A percentile compares a stretch with the other conserved stretches of the same genome.
These are phyloP conservation scores for Lactarius tabidus DNA, from an alignment of 768 basidiomycete genomes.

Conservation along the genomic window DNA sequence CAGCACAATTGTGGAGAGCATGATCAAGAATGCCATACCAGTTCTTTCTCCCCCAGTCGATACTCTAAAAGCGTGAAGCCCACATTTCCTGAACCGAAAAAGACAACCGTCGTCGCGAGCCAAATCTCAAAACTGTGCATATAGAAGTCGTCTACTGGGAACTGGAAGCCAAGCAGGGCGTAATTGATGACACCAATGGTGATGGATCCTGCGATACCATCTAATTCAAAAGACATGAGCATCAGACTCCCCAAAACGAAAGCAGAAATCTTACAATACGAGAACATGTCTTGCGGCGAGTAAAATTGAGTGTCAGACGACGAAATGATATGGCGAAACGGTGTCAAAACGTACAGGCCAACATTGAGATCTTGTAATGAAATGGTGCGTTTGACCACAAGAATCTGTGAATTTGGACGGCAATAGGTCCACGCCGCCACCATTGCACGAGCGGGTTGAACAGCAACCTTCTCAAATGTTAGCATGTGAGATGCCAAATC, in stretches of 20 bases:
- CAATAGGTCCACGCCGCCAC: conserved; percentile 79
- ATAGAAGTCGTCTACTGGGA: conserved; percentile 72
- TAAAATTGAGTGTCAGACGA: not conserved
- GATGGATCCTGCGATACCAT: conserved; percentile 61
- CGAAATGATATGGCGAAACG: not conserved
- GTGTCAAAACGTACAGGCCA: conserved; percentile 40
- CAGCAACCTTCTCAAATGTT: conserved; percentile 34
- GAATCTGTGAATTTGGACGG: conserved; percentile 69
- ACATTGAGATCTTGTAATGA: conserved; percentile 51
- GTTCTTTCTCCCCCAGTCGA: conserved; percentile 47
- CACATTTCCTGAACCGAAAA: conserved; percentile 68
- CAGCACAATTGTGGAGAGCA: not conserved
- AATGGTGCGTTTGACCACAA: conserved; percentile 59
- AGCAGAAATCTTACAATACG: conserved; percentile 42
- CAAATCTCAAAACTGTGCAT: conserved; percentile 79
- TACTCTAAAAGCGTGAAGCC: conserved; percentile 73
- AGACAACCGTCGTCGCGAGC: conserved; percentile 73
- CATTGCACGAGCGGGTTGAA: conserved; percentile 82
- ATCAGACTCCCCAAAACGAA: not conserved
- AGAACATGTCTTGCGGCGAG: conserved; percentile 42
- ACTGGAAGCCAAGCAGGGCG: conserved; percentile 65
- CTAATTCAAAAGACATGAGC: conserved; percentile 22
- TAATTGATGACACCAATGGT: conserved; percentile 72
- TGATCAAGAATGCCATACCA: conserved; percentile 24
- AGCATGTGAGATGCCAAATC: conserved; percentile 31